phyloP scores from a whole-genome alignment of 2,329 filamentous ascomycete genomes.

The Beauveria brongniartii region DNA sequence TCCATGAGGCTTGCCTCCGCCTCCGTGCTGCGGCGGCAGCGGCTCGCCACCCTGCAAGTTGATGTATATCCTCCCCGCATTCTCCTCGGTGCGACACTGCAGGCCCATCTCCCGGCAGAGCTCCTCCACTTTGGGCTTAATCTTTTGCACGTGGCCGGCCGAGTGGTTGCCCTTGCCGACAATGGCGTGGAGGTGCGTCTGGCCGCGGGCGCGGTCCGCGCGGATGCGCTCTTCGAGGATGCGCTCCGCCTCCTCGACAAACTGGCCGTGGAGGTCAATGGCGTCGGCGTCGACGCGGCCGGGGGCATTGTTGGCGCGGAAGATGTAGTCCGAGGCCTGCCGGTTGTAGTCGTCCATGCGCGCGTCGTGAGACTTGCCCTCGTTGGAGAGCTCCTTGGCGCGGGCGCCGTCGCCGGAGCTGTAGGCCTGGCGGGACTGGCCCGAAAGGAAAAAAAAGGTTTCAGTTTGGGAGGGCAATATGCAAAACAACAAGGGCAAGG shows the following conservation, averaged over 20 bases:
- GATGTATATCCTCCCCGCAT: slow-evolving; percentile 82
- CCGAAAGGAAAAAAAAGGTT: neutral
- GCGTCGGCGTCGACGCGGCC: slow-evolving; percentile 70
- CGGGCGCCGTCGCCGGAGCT: slow-evolving; percentile 68
- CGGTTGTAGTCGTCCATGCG: slow-evolving; percentile 84
- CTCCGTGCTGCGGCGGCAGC: slow-evolving; percentile 34
- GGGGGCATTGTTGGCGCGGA: slow-evolving; percentile 83
- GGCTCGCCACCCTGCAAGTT: slow-evolving; percentile 69
- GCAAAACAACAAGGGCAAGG: neutral
- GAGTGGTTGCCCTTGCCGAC: slow-evolving; percentile 94
- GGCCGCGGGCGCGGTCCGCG: slow-evolving; percentile 63
- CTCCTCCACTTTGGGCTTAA: slow-evolving; percentile 90
- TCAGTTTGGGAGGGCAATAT: neutral
- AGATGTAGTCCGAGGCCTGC: slow-evolving; percentile 89
- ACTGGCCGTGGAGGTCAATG: slow-evolving; percentile 91
- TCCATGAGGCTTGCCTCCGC: slow-evolving; percentile 25
- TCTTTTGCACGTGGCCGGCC: slow-evolving; percentile 73
- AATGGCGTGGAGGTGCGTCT: slow-evolving; percentile 85
- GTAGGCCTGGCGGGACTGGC: slow-evolving; percentile 70
- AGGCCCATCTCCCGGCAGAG: slow-evolving; percentile 77
- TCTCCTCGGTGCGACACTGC: slow-evolving; percentile 77
- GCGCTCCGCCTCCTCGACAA: slow-evolving; percentile 87
- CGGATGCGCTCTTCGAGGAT: slow-evolving; percentile 81
- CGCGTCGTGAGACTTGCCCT: slow-evolving; percentile 76
- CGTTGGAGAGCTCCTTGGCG: slow-evolving; percentile 77